phyloP scores from a whole-genome alignment of 75 land plant species.

The Azolla pinnata region DNA sequence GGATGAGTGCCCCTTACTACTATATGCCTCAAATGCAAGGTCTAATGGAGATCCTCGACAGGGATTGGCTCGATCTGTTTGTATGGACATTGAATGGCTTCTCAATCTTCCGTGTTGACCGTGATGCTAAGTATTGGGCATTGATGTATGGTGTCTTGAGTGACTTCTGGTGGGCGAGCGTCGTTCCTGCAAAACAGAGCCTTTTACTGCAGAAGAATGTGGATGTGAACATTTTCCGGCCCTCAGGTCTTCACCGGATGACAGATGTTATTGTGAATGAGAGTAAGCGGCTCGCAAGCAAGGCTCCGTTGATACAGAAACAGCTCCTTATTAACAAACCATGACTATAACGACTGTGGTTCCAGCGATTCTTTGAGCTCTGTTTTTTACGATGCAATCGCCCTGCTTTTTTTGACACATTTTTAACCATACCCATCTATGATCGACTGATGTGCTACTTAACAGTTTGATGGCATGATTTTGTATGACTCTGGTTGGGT shows the following conservation, averaged over 20 bases:
- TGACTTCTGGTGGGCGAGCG: conserved; percentile 68
- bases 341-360: too few species aligned
- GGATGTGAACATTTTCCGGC: conserved; percentile 9
- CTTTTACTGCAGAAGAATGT: conserved; percentile 4
- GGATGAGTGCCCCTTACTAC: conserved; percentile 37
- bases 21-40: conserved; percentile 70
- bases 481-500: too few species aligned
- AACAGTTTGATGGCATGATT: too few species aligned
- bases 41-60: conserved; percentile 56
- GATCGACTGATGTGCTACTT: too few species aligned
- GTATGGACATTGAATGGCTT: conserved; percentile 66
- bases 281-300: conserved; percentile 16
- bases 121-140: conserved; percentile 49
- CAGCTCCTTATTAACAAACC: background rate
- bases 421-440: too few species aligned
- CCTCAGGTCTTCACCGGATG: conserved; percentile 7
- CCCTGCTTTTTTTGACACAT: too few species aligned
- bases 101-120: conserved; percentile 37
- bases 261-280: conserved; percentile 8
- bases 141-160: conserved; percentile 31
- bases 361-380: too few species aligned
- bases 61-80: conserved; percentile 69
- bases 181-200: conserved; percentile 41
- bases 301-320: conserved; percentile 17
- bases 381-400: too few species aligned